These are phyloP conservation scores for Cinnamomum micranthum DNA, from an alignment of 164 flowering plant genomes.

Conservation along the genomic window DNA sequence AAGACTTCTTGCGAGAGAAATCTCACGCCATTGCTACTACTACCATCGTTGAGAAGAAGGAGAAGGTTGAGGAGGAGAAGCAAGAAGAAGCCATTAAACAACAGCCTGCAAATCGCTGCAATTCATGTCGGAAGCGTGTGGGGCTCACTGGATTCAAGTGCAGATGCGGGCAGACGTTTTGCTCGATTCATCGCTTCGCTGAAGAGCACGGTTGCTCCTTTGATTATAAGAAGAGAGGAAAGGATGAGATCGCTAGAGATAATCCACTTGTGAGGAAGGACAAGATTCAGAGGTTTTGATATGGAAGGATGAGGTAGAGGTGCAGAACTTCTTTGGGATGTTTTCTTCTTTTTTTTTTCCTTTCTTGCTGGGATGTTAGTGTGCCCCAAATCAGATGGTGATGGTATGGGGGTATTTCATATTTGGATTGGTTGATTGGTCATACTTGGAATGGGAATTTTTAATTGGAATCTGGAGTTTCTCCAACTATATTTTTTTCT, in stretches of 20 bases:
- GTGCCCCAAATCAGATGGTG: no score
- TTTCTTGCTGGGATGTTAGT: no score
- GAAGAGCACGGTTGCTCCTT: slow-evolving; percentile 53
- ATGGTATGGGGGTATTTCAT: no score
- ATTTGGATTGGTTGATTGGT: no score
- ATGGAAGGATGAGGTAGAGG: no score
- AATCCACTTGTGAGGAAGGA: slow-evolving; percentile 64
- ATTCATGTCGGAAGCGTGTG: slow-evolving; percentile 48
- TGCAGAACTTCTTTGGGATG: no score
- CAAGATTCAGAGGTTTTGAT: slow-evolving; percentile 49
- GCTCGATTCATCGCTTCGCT: slow-evolving; percentile 53
- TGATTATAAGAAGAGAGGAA: slow-evolving; percentile 57
- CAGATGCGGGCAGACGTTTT: slow-evolving; percentile 57
- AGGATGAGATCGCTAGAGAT: slow-evolving; percentile 55
- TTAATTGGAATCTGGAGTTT: no score
- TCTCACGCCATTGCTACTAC: not conserved
- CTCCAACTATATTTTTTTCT: no score
- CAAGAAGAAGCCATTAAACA: not conserved
- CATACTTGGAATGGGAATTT: no score
- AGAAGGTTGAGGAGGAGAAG: not conserved
- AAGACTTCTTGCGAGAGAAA: not conserved
- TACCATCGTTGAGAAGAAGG: not conserved
- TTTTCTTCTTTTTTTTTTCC: no score
- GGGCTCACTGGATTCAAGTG: slow-evolving; percentile 66
- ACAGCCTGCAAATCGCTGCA: slow-evolving; percentile 32